These are phyloP conservation scores for Thielaviopsis euricoi DNA, from an alignment of 2,329 filamentous ascomycete species.

Conservation along the genomic window DNA sequence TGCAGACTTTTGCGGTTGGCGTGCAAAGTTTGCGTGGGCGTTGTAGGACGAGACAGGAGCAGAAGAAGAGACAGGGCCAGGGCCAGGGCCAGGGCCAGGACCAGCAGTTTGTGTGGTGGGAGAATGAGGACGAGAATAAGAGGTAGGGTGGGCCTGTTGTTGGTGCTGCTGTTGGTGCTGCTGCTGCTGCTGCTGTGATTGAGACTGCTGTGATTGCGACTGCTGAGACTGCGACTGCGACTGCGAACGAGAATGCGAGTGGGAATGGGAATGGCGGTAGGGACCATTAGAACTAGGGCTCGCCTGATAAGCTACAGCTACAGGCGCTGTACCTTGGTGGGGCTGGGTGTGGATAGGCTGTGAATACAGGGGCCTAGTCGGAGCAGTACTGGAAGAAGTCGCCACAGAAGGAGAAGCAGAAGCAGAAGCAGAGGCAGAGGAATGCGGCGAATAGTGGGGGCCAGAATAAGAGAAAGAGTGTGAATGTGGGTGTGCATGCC, in stretches of 20 bases:
- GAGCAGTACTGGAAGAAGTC: too few species aligned
- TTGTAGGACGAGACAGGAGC: neutral
- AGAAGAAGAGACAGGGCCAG: neutral
- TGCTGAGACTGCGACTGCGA: slow-evolving; percentile 3
- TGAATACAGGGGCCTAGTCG: slow-evolving; percentile 7
- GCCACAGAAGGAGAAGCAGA: too few species aligned
- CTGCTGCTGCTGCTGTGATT: neutral
- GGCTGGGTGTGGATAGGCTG: slow-evolving; percentile 3
- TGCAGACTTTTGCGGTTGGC: neutral
- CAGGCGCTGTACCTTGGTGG: slow-evolving; percentile 5
- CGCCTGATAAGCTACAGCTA: neutral
- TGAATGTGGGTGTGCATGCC: too few species aligned
- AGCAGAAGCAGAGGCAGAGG: neutral
- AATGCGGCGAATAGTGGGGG: neutral
- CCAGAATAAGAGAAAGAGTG: neutral
- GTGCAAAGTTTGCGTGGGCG: slow-evolving; percentile 1
- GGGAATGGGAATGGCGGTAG: neutral
- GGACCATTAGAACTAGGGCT: neutral
- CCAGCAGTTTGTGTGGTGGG: neutral
- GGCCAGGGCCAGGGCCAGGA: neutral
- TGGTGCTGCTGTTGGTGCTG: slow-evolving; percentile 5
- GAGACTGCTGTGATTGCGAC: slow-evolving; percentile 1
- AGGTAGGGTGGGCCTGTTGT: neutral
- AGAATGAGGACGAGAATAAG: neutral
- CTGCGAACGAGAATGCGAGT: neutral